Percentiles rank a stretch among this genome's conserved stretches.
These are phyloP conservation scores for Pseudogymnoascus verrucosus DNA, from an alignment of 2,329 filamentous ascomycete genomes.

Conservation along the genomic window DNA sequence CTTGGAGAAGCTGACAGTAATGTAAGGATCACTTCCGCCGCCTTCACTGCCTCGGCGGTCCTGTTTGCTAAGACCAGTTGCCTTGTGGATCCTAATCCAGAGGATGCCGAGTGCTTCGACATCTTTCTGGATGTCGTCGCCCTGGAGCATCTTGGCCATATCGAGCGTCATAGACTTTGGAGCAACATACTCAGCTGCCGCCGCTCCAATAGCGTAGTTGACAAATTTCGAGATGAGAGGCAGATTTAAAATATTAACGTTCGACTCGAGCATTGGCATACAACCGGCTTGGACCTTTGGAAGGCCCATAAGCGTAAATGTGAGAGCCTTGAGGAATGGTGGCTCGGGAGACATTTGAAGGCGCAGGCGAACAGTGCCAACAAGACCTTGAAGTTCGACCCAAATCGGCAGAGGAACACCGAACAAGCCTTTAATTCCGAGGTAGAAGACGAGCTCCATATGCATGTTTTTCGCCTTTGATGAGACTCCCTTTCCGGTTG, in stretches of 20 bases:
- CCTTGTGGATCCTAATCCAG: conserved; percentile 86
- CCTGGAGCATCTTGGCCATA: conserved; percentile 80
- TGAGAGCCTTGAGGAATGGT: conserved; percentile 85
- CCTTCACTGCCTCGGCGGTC: conserved; percentile 73
- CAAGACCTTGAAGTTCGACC: conserved; percentile 84
- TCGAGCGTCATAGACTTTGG: conserved; percentile 93
- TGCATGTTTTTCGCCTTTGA: conserved; percentile 92
- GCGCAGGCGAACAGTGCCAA: conserved; percentile 76
- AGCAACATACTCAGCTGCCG: conserved; percentile 84
- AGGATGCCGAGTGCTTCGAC: conserved; percentile 80
- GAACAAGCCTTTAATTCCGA: conserved; percentile 82
- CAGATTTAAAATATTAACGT: conserved; percentile 84
- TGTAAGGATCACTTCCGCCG: conserved; percentile 90
- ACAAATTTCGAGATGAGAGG: conserved; percentile 94
- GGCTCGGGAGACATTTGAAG: conserved; percentile 83
- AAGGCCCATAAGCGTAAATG: conserved; percentile 88
- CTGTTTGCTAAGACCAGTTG: conserved; percentile 82
- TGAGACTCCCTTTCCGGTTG: conserved; percentile 59
- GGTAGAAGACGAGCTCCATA: conserved; percentile 91
- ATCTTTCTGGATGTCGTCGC: conserved; percentile 87
- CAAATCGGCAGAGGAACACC: conserved; percentile 39
- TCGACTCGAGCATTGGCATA: conserved; percentile 83
- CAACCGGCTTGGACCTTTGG: conserved; percentile 86
- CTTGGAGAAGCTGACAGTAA: conserved; percentile 90
- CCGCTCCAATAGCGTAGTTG: conserved; percentile 85